phyloP scores from a whole-genome alignment of 257 asterid species.

The Nicotiana knightiana region DNA sequence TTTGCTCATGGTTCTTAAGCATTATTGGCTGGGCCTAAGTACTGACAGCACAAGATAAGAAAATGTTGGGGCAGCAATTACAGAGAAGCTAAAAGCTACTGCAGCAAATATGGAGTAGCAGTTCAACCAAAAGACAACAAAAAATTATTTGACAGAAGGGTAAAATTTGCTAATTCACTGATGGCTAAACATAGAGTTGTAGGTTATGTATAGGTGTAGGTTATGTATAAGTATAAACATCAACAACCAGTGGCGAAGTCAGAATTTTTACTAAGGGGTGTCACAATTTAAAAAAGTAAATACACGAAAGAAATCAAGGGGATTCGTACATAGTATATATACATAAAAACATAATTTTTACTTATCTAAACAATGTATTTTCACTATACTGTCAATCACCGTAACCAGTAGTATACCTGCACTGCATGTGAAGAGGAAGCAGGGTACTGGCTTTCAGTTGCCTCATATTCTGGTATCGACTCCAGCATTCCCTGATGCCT shows the following conservation, averaged over 20 bases:
- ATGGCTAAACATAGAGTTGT: not conserved
- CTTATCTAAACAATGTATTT: too few species aligned
- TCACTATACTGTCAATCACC: not conserved
- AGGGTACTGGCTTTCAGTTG: constrained; percentile 23
- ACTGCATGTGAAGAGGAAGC: constrained; percentile 21
- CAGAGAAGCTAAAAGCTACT: constrained; percentile 5
- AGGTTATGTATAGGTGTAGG: not conserved
- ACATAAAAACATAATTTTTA: too few species aligned
- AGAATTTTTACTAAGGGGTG: fast-evolving
- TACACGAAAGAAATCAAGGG: too few species aligned
- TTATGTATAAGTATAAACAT: not conserved
- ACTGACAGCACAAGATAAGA: constrained; percentile 19
- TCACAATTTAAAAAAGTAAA: too few species aligned
- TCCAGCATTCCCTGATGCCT: constrained; percentile 49
- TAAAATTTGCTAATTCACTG: not conserved
- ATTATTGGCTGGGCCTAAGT: constrained; percentile 27
- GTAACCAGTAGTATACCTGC: constrained; percentile 31
- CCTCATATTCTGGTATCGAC: constrained; percentile 60
- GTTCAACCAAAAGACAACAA: not conserved
- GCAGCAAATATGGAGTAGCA: not conserved
- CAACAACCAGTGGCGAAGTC: too few species aligned
- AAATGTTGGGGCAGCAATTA: constrained; percentile 10
- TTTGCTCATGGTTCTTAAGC: constrained; percentile 28
- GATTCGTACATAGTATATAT: too few species aligned
- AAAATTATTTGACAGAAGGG: not conserved